Conservation (phyloP, 73 alveolate species). For the Paramecium biaurelia region DNA sequence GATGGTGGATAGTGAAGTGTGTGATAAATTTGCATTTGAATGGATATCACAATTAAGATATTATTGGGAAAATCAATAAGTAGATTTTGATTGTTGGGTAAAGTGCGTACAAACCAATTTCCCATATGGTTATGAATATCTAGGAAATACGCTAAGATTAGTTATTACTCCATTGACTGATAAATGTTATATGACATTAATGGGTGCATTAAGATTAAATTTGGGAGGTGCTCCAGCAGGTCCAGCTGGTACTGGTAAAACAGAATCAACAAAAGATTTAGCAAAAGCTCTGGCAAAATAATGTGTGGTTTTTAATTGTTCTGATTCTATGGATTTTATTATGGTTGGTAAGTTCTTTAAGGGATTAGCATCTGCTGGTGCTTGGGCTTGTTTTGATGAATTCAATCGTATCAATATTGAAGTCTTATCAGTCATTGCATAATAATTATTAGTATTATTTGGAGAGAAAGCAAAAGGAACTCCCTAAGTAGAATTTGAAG, state of each 20-base stretch:
- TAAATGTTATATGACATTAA: slow-evolving; percentile 97
- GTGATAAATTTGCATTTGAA: slow-evolving; percentile 93
- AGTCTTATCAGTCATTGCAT: slow-evolving; percentile 88
- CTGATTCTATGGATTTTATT: slow-evolving; percentile 84
- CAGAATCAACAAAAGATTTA: slow-evolving; percentile 99
- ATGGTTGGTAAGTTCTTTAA: slow-evolving; percentile 99
- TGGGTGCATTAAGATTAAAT: slow-evolving; percentile 98
- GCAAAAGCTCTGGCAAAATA: slow-evolving; percentile 99
- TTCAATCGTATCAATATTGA: slow-evolving; percentile 97
- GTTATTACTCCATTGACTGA: slow-evolving; percentile 99
- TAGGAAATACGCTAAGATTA: slow-evolving; percentile 98
- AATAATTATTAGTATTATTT: slow-evolving; percentile 87
- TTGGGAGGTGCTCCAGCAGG: slow-evolving; percentile 99
- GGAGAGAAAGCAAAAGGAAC: slow-evolving; percentile 88
- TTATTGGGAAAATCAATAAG: slow-evolving; percentile 96
- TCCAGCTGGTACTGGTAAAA: slow-evolving; percentile 99
- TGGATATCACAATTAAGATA: slow-evolving; percentile 99
- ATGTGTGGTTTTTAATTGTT: slow-evolving; percentile 99
- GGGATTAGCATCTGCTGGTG: slow-evolving; percentile 99
- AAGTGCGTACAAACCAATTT: slow-evolving; percentile 98
- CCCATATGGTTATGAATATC: slow-evolving; percentile 99
- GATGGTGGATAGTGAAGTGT: slow-evolving; percentile 85
- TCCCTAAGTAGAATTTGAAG: slow-evolving; percentile 92
- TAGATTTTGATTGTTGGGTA: slow-evolving; percentile 90
- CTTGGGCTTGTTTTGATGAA: slow-evolving; percentile 99